Evolutionary conservation across 805 yeast genomes (phyloP).

Genomic region (Cyberlindnera xishuangbannaensis): DNA sequence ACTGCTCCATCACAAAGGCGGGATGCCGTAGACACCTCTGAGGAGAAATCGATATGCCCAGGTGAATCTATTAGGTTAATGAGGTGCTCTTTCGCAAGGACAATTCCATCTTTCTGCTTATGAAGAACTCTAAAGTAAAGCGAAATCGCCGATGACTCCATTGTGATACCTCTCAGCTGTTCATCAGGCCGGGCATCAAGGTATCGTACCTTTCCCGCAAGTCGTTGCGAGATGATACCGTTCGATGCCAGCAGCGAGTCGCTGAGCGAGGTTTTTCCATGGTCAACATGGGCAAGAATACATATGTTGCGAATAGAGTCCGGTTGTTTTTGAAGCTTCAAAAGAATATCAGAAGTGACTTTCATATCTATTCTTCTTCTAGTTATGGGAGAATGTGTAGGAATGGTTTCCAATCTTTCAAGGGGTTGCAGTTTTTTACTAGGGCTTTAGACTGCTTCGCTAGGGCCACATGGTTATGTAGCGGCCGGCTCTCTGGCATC

Average conservation of each 20-base stretch:
- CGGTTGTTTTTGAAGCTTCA: conserved; percentile 64
- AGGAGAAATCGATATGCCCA: conserved; percentile 96
- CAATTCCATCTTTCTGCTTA: conserved; percentile 33
- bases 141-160: conserved; percentile 95
- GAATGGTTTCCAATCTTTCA: too few relatives aligned
- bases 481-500: not conserved
- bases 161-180: conserved; percentile 92
- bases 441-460: too few relatives aligned
- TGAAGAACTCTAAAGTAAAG: conserved; percentile 74
- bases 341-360: conserved; percentile 58
- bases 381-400: too few relatives aligned
- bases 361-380: conserved; percentile 30
- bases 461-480: too few relatives aligned
- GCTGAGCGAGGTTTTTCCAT: conserved; percentile 93
- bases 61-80: conserved; percentile 96
- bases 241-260: conserved; percentile 91
- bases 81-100: conserved; percentile 65
- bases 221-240: conserved; percentile 89
- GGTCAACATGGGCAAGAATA: conserved; percentile 96
- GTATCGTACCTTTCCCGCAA: conserved; percentile 93
- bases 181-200: conserved; percentile 94
- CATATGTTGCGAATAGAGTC: conserved; percentile 80
- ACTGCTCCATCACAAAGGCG: conserved; percentile 96
- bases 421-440: too few relatives aligned
- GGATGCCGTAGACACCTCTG: conserved; percentile 95